Conservation (phyloP, 192 early-diverging fungal species). For the Coemansia sp. region DNA sequence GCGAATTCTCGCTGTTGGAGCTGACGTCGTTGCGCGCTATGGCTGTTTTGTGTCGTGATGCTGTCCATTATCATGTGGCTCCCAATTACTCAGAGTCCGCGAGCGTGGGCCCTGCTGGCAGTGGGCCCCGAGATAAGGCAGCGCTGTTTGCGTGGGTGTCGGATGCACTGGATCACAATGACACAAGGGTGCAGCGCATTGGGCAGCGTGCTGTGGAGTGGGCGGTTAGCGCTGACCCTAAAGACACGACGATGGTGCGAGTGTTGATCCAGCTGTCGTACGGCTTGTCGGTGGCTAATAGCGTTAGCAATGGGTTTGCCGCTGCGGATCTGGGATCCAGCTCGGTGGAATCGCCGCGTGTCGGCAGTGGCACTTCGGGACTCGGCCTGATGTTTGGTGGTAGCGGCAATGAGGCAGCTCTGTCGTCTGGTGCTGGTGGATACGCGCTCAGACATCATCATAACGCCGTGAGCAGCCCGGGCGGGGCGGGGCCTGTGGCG, state of each 20-base stretch:
- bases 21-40: constrained; percentile 83
- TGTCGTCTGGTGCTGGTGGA: background rate
- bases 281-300: constrained; percentile 31
- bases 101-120: constrained; percentile 1
- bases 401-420: background rate
- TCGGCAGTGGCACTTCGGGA: constrained; percentile 17
- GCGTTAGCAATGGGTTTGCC: constrained; percentile 28
- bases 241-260: constrained; percentile 37
- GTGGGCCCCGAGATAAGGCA: constrained; percentile 48
- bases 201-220: constrained; percentile 50
- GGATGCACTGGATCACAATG: constrained; percentile 36
- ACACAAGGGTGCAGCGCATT: constrained; percentile 31
- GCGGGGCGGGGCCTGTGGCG: constrained; percentile 4
- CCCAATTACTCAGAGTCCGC: background rate
- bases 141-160: constrained; percentile 49
- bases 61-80: background rate
- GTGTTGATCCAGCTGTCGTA: constrained; percentile 48
- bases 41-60: constrained; percentile 71
- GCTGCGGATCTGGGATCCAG: background rate
- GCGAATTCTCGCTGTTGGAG: constrained; percentile 76
- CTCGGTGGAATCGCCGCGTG: background rate
- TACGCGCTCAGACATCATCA: background rate
- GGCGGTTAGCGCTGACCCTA: constrained; percentile 32
- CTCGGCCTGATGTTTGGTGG: constrained; percentile 39
- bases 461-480: constrained; percentile 1